These are phyloP conservation scores for Cladophialophora yegresii DNA, from an alignment of 2,329 filamentous ascomycete species.

Conservation along the genomic window DNA sequence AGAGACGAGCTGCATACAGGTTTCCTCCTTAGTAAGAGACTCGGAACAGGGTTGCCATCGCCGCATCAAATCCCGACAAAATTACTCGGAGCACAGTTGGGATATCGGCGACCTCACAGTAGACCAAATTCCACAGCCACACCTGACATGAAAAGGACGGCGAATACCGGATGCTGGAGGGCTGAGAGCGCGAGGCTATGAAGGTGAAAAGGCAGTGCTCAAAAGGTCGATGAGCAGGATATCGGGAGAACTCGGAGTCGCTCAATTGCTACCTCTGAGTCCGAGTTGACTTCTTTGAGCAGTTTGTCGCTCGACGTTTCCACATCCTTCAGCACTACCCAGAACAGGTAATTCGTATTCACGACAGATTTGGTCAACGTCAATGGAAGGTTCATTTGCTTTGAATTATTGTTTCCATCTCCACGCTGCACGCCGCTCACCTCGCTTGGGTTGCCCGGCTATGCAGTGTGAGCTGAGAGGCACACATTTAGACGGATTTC, in stretches of 20 bases:
- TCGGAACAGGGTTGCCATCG: not conserved
- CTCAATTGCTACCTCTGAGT: conserved; percentile 3
- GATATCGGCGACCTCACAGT: conserved; percentile 4
- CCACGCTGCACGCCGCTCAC: not conserved
- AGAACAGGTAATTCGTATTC: not conserved
- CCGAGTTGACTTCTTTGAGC: conserved; percentile 3
- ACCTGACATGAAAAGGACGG: conserved; percentile 15
- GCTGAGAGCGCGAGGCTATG: conserved; percentile 12
- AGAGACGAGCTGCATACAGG: not conserved
- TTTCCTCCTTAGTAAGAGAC: not conserved
- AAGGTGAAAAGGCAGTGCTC: not conserved
- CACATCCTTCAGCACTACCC: not conserved
- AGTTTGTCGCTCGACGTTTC: not conserved
- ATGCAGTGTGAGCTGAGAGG: conserved; percentile 9
- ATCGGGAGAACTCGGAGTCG: conserved; percentile 20
- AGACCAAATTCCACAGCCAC: conserved; percentile 4
- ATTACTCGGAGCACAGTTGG: not conserved
- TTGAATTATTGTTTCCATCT: not conserved
- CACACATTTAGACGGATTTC: not conserved
- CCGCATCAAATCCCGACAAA: not conserved
- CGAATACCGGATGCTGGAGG: conserved; percentile 15
- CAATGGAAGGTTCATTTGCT: conserved; percentile 1
- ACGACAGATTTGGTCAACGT: conserved; percentile 5
- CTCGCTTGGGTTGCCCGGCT: conserved; percentile 14
- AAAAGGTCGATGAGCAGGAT: not conserved